A percentile compares a stretch with the other conserved stretches of the same genome.
Evolutionary conservation across 768 basidiomycete species (phyloP).

Genomic region (Suillus subluteus): DNA sequence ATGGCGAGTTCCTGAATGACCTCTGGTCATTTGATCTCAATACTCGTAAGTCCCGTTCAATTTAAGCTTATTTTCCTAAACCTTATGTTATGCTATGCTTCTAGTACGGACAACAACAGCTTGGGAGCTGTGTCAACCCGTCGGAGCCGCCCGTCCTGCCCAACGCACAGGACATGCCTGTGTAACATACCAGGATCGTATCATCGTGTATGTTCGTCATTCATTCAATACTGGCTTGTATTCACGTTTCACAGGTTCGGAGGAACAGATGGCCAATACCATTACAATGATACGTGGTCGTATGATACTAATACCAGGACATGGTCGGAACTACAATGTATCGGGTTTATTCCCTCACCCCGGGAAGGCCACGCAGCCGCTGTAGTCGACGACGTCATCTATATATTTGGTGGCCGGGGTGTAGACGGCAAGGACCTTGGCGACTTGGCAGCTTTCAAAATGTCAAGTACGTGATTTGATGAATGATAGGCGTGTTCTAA

Average conservation of each 20-base stretch:
- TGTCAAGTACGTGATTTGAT: slow-evolving; percentile 73
- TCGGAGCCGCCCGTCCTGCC: slow-evolving; percentile 66
- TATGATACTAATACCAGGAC: slow-evolving; percentile 79
- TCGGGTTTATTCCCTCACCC: slow-evolving; percentile 94
- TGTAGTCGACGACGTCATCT: slow-evolving; percentile 95
- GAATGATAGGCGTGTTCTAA: slow-evolving; percentile 19
- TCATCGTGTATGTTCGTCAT: slow-evolving; percentile 69
- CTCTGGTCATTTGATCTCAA: slow-evolving; percentile 96
- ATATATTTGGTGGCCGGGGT: slow-evolving; percentile 95
- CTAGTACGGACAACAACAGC: slow-evolving; percentile 79
- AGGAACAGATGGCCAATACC: slow-evolving; percentile 97
- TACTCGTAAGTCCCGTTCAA: slow-evolving; percentile 62
- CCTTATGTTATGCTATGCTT: slow-evolving; percentile 17
- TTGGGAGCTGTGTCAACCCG: slow-evolving; percentile 82
- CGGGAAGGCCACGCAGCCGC: slow-evolving; percentile 97
- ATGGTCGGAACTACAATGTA: slow-evolving; percentile 94
- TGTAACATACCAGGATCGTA: slow-evolving; percentile 78
- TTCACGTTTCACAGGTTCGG: slow-evolving; percentile 72
- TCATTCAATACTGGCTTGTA: slow-evolving; percentile 18
- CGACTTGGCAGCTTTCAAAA: slow-evolving; percentile 96
- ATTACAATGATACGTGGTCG: slow-evolving; percentile 99
- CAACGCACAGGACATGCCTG: slow-evolving; percentile 92
- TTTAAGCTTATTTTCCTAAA: slow-evolving; percentile 1
- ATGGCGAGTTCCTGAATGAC: slow-evolving; percentile 93
- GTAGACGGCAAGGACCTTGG: slow-evolving; percentile 96